Percentiles rank a stretch among this genome's conserved stretches.
phyloP scores from a whole-genome alignment of 257 asterid species.

The Nicotiana benthamiana region DNA sequence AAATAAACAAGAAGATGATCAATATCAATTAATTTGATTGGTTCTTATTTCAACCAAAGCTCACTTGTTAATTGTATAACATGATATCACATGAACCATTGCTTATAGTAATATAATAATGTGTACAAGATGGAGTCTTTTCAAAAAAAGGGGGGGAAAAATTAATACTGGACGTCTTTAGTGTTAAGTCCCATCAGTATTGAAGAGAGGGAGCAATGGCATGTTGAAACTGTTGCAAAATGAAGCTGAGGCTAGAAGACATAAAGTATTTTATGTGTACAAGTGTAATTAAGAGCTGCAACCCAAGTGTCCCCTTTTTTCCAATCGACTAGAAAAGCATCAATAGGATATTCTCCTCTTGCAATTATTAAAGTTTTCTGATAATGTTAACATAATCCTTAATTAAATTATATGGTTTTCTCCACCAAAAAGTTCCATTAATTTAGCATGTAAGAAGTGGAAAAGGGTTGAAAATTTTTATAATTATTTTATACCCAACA shows the following conservation, averaged over 20 bases:
- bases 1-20: neutral
- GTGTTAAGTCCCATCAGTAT: slow-evolving; percentile 2
- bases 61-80: neutral
- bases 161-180: neutral
- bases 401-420: neutral
- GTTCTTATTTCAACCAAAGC: neutral
- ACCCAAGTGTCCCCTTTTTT: slow-evolving; percentile 18
- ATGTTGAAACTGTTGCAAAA: slow-evolving; percentile 4
- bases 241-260: neutral
- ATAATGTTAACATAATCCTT: neutral
- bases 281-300: slow-evolving; percentile 1
- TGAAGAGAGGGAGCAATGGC: neutral
- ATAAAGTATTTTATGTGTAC: slow-evolving; percentile 1
- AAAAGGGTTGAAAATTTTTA: slow-evolving; percentile 15
- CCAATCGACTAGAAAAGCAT: slow-evolving; percentile 25
- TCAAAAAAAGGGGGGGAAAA: neutral
- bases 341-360: slow-evolving; percentile 19
- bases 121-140: neutral
- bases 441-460: slow-evolving; percentile 20
- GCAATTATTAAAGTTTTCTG: slow-evolving; percentile 11
- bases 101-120: neutral
- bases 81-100: neutral
- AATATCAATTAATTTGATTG: neutral
- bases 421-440: slow-evolving; percentile 14
- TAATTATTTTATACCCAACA: neutral